phyloP scores from a whole-genome alignment of 345 rosid genomes.

The Carallia brachiata region DNA sequence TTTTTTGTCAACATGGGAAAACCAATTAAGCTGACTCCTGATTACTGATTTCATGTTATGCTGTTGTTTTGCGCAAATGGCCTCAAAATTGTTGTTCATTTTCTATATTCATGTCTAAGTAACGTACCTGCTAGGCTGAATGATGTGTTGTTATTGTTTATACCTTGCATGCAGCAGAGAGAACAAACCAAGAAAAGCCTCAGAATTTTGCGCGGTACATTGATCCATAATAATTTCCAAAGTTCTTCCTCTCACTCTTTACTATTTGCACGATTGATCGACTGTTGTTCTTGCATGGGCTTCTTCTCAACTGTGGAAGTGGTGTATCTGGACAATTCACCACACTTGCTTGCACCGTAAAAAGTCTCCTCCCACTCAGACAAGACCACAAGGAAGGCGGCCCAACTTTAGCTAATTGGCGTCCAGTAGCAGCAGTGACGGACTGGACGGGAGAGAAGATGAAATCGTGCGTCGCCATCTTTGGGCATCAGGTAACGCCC shows the following conservation, averaged over 20 bases:
- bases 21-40: constrained; percentile 34
- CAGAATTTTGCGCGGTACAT: constrained; percentile 58
- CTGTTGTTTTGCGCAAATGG: no score
- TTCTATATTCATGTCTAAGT: background rate
- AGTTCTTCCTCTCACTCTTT: background rate
- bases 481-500: constrained; percentile 72
- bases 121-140: background rate
- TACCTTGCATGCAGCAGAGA: constrained; percentile 29
- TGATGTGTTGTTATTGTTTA: background rate
- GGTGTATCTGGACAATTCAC: constrained; percentile 35
- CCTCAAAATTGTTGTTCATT: background rate
- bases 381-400: no score
- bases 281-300: constrained; percentile 12
- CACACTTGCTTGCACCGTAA: background rate
- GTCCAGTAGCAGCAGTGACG: no score
- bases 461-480: constrained; percentile 46
- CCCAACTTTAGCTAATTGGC: no score
- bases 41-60: no score
- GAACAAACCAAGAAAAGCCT: constrained; percentile 43
- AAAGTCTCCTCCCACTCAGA: background rate
- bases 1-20: constrained; percentile 58
- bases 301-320: constrained; percentile 24
- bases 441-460: no score
- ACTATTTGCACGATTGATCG: background rate
- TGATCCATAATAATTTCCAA: background rate